Conservation (phyloP, 2,329 filamentous ascomycete species). For the Scorias spongiosa region DNA sequence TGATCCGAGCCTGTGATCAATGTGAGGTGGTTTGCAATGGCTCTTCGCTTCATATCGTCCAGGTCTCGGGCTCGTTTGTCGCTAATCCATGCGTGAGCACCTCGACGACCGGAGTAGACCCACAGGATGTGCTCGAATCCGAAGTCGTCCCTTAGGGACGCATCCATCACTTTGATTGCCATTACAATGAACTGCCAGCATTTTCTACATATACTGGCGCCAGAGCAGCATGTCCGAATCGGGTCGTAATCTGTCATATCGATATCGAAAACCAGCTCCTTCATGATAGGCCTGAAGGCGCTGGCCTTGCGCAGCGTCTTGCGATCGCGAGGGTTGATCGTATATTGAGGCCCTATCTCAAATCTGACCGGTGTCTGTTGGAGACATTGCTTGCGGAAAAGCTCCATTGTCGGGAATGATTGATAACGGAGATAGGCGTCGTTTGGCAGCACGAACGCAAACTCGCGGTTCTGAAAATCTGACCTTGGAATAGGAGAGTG, state of each 20-base stretch:
- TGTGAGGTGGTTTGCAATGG: conserved; percentile 80
- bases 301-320: conserved; percentile 70
- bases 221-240: conserved; percentile 84
- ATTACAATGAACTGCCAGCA: conserved; percentile 98
- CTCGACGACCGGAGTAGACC: conserved; percentile 95
- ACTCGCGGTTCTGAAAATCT: conserved; percentile 88
- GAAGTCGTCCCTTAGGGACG: conserved; percentile 80
- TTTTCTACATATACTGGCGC: conserved; percentile 81
- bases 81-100: conserved; percentile 96
- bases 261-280: conserved; percentile 97
- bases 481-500: conserved; percentile 72
- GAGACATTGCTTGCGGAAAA: conserved; percentile 81
- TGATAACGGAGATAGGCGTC: conserved; percentile 90
- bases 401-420: conserved; percentile 53
- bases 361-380: conserved; percentile 82
- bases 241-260: conserved; percentile 98
- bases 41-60: conserved; percentile 71
- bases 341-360: conserved; percentile 97
- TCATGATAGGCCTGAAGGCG: conserved; percentile 73
- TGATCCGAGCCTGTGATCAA: conserved; percentile 76
- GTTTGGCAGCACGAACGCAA: conserved; percentile 86
- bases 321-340: conserved; percentile 79
- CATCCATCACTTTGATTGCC: conserved; percentile 87
- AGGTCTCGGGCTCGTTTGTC: conserved; percentile 72
- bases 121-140: conserved; percentile 94